Base-by-base conservation (phyloP, 176 grass and related monocot genomes). In the Eragrostis curvula region DNA sequence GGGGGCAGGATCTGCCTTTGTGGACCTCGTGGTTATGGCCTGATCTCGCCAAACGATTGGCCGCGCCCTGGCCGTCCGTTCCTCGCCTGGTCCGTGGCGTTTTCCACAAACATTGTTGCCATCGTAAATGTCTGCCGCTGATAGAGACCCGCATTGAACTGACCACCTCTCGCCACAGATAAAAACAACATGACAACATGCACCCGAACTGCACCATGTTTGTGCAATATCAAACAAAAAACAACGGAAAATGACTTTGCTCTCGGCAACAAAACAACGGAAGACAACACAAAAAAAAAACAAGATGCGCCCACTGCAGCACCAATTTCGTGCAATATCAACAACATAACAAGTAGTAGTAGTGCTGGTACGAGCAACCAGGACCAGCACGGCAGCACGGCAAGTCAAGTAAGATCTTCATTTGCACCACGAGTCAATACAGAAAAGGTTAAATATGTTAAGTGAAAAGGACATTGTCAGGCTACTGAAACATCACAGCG, bases 1-100 rank as follows among this genome's bases (percentile, higher is more conserved):
- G 47, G 46, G 32, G 50, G 50, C n/a, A 55, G 46, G 59, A 58
- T 57, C 46, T 39, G 9, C 50, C 32, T 1, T 2, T 23, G 72
- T 12, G 30, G 46, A 45, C 60, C 10, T 17, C 42, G 46, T 49
- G 7, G 78, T 25, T 44, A n/a, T 77, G 73, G 86, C 28, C 40
- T 21, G 49, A n/a, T 28, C 51, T 36, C 63, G 27, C 29, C 50
- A 15, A 29, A 9, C 18, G 50, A 55, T 79, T 79, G 68, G 57
- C 40, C 10, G 24, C 12, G 14, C 49, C 46, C 24, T 67, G 77
- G 79, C 83, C 78, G 70, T 60, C 77, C 85, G 61, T 59, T 68
- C 24, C n/a, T 79, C 32, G 43, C 66, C 53, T 51, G 42, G 50
- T 3, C 58, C 53, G 16, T 17, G 42, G 25, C 45, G 27, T 36